Conservation (phyloP, 2,329 filamentous ascomycete genomes). For the Didymella pinodella region DNA sequence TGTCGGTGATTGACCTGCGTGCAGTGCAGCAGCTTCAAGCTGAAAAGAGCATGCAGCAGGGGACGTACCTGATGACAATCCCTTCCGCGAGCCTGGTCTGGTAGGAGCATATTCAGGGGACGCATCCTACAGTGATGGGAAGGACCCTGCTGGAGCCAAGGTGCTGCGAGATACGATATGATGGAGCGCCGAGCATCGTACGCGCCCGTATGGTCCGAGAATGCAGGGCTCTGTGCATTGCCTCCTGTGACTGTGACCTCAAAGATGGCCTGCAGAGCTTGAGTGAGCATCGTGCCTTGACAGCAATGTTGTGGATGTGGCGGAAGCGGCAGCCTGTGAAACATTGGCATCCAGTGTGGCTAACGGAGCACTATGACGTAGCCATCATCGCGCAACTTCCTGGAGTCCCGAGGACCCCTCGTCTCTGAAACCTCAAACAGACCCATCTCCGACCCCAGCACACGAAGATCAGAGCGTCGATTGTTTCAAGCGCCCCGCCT, state of each 20-base stretch:
- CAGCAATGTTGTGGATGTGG: background rate
- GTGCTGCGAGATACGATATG: background rate
- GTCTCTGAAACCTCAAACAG: slow-evolving; percentile 28
- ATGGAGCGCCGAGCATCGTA: background rate
- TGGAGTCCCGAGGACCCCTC: slow-evolving; percentile 26
- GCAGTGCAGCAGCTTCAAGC: background rate
- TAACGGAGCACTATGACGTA: slow-evolving; percentile 33
- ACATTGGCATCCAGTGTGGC: slow-evolving; percentile 11
- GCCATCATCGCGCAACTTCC: slow-evolving; percentile 27
- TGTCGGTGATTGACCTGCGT: background rate
- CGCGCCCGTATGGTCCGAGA: background rate
- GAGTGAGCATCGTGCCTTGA: background rate
- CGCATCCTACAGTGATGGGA: background rate
- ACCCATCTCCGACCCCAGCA: slow-evolving; percentile 28
- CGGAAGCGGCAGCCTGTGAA: slow-evolving; percentile 1
- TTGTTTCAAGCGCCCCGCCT: slow-evolving; percentile 20
- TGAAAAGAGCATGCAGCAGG: background rate
- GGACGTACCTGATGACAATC: background rate
- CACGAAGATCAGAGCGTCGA: slow-evolving; percentile 19
- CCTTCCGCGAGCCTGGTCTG: background rate
- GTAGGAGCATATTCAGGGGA: background rate
- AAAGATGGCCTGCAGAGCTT: background rate
- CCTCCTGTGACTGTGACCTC: no score
- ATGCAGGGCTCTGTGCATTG: background rate
- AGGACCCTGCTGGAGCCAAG: background rate